Percentiles rank a stretch among this genome's conserved stretches.
Conservation (phyloP, 1,284 basidiomycete genomes). For the Pyrrhoderma lamaoense region DNA sequence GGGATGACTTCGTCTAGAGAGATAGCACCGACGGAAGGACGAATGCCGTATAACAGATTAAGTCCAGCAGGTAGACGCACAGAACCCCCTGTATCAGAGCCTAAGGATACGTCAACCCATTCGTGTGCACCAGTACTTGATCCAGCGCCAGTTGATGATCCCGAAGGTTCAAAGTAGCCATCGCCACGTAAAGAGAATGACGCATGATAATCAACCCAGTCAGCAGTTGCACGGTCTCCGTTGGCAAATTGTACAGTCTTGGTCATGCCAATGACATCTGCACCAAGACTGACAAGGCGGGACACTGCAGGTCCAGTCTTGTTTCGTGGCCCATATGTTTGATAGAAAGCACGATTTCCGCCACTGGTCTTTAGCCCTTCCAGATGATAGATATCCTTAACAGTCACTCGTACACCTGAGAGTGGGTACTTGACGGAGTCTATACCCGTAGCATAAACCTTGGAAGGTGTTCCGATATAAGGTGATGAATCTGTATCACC, state of each 20-base stretch:
- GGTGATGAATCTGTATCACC: slow-evolving; percentile 18
- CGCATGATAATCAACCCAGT: slow-evolving; percentile 45
- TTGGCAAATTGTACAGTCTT: slow-evolving; percentile 52
- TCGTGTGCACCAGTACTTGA: slow-evolving; percentile 32
- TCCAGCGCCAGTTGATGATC: slow-evolving; percentile 35
- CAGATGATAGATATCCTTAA: slow-evolving; percentile 16
- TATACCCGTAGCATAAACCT: slow-evolving; percentile 24
- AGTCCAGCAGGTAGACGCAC: slow-evolving; percentile 36
- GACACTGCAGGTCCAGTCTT: slow-evolving; percentile 38
- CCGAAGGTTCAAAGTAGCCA: slow-evolving; percentile 39
- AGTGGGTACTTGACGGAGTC: slow-evolving; percentile 5
- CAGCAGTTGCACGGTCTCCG: slow-evolving; percentile 42
- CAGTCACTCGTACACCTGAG: slow-evolving; percentile 13
- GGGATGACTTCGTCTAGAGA: slow-evolving; percentile 34
- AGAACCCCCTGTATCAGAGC: slow-evolving; percentile 36
- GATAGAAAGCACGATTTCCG: slow-evolving; percentile 15
- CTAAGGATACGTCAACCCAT: slow-evolving; percentile 36
- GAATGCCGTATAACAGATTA: slow-evolving; percentile 34
- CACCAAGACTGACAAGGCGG: slow-evolving; percentile 40
- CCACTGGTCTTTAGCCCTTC: slow-evolving; percentile 8
- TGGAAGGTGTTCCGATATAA: slow-evolving; percentile 17
- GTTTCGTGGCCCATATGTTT: slow-evolving; percentile 13
- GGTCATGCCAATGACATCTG: slow-evolving; percentile 44
- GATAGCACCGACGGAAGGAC: slow-evolving; percentile 33
- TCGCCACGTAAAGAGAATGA: slow-evolving; percentile 50